Evolutionary conservation across 768 basidiomycete species (phyloP), one percentile per base, ranked within the genome.

Genomic region (Serendipita sp.): DNA sequence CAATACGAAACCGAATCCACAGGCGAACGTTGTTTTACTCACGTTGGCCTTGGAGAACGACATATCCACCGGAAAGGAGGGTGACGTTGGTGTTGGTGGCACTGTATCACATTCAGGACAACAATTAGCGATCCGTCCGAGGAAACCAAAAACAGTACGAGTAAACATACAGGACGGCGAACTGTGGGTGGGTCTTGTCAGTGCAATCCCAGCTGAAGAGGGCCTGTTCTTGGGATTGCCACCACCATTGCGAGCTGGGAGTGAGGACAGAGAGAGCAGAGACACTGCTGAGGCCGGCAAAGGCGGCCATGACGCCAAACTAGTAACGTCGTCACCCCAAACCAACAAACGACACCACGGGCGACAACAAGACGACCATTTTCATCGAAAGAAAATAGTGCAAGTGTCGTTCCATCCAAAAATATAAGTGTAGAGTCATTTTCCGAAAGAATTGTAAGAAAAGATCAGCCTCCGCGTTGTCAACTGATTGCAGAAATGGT

Each of bases 161-260:
- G 56, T 23, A 41, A 13, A 41, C 34, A n/a, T 60, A 60, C 56
- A 60, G 16, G 28, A 60, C 56, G 28, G 56, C 18, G 56, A 60
- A 60, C n/a, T 28, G 18, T 4, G 56, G 56, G n/a, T 60, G 56
- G 2, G 56, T 30, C 56, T 38, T 60, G 56, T 60, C 56, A 34
- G 56, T 60, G 56, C 56, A 60, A 34, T 60, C 56, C 56, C 56
- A 60, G 36, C 30, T 38, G 56, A 60, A 35, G 18, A 60, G 56
- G 4, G 56, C 56, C 34, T 60, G 56, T 23, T 60, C 56, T 10
- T 60, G n/a, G 23, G 16, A 4, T 38, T 60, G 56, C 56, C 56
- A 60, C 56, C 56, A 60, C 56, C 56, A 60, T 10, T 38, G 28
- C 16, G 56, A 32, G 36, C 34, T 60, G 18, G 56, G 56, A 35